Conservation (phyloP, 257 asterid genomes). For the Nicotiana undulata region DNA sequence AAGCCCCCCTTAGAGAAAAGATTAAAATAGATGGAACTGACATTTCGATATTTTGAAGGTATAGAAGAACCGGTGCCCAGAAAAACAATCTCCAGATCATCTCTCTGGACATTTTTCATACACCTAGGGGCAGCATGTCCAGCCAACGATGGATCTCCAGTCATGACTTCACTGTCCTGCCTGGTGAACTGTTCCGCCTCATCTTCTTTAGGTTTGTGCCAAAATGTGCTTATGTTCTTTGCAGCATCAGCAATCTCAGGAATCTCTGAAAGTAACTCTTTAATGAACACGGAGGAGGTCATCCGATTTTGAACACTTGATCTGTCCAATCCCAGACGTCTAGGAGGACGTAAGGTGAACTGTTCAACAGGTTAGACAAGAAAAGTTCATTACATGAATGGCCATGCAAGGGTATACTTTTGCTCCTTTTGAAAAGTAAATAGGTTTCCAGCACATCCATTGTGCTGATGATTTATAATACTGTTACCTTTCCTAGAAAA, state of each 20-base stretch:
- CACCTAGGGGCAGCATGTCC: slow-evolving; percentile 48
- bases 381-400: not conserved
- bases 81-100: slow-evolving; percentile 85
- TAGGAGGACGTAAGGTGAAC: slow-evolving; percentile 72
- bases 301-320: slow-evolving; percentile 45
- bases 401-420: not conserved
- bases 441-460: no score
- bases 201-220: slow-evolving; percentile 24
- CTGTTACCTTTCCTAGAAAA: no score
- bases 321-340: slow-evolving; percentile 75
- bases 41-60: slow-evolving; percentile 92
- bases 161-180: slow-evolving; percentile 14
- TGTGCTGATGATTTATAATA: no score
- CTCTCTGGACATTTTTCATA: slow-evolving; percentile 62
- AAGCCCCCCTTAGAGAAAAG: slow-evolving; percentile 71
- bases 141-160: slow-evolving; percentile 69
- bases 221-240: slow-evolving; percentile 35
- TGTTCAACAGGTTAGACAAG: slow-evolving; percentile 18
- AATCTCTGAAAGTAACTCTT: slow-evolving; percentile 63
- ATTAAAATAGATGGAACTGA: slow-evolving; percentile 79
- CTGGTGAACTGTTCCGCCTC: slow-evolving; percentile 6
- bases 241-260: slow-evolving; percentile 73
- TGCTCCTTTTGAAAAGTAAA: no score
- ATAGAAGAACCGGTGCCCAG: slow-evolving; percentile 98
- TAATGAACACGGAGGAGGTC: slow-evolving; percentile 45